These are phyloP conservation scores for Boletellus deceptivus DNA, from an alignment of 1,284 basidiomycete genomes.

Conservation along the genomic window DNA sequence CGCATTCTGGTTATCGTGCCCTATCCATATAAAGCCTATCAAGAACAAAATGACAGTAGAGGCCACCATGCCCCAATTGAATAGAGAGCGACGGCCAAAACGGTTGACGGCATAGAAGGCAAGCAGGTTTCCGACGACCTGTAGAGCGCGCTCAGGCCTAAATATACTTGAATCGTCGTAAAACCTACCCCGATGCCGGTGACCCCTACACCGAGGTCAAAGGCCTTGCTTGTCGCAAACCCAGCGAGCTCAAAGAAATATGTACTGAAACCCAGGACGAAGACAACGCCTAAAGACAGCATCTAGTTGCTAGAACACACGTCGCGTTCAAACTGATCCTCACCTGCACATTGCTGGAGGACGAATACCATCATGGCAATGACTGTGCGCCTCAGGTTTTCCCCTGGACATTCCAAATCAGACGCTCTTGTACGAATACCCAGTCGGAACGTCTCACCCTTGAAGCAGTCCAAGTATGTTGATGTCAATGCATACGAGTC, in stretches of 20 bases:
- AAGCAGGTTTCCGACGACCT: conserved; percentile 28
- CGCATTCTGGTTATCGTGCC: conserved; percentile 6
- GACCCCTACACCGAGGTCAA: conserved; percentile 29
- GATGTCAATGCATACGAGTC: conserved; percentile 25
- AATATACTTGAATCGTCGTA: not conserved
- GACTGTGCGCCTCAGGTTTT: conserved; percentile 26
- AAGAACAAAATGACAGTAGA: conserved; percentile 26
- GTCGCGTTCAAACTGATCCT: not conserved
- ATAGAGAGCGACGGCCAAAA: conserved; percentile 27
- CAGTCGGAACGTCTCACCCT: conserved; percentile 10
- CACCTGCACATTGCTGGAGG: conserved; percentile 30
- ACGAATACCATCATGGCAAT: conserved; percentile 35
- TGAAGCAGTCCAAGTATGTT: conserved; percentile 29
- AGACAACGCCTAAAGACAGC: conserved; percentile 25
- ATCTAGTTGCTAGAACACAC: not conserved
- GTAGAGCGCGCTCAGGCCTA: not conserved
- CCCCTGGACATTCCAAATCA: conserved; percentile 16
- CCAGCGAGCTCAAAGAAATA: conserved; percentile 35
- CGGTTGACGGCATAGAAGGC: conserved; percentile 29
- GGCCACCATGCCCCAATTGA: conserved; percentile 29
- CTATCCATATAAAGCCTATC: conserved; percentile 31
- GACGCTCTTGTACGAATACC: too few species aligned
- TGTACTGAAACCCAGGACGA: conserved; percentile 29
- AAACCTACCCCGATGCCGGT: conserved; percentile 25
- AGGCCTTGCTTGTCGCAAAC: conserved; percentile 23